Conservation (phyloP, 371 early-diverging fungal genomes). For the Mucor mucedo region DNA sequence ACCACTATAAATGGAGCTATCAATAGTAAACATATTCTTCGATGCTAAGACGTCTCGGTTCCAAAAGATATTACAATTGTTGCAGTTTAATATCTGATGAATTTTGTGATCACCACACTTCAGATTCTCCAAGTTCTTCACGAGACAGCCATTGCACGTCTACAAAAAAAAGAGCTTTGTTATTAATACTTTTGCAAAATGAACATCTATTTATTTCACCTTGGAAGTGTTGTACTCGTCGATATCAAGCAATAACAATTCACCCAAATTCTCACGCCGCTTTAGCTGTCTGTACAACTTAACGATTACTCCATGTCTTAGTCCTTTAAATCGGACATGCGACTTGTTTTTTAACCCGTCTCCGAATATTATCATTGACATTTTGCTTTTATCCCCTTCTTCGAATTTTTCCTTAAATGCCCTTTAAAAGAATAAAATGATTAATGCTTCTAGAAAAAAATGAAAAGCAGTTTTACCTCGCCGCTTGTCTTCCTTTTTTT, state of each 20-base stretch:
- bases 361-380: conserved; percentile 1
- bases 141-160: background rate
- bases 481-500: background rate
- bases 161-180: background rate
- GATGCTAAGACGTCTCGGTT: background rate
- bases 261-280: background rate
- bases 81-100: background rate
- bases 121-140: background rate
- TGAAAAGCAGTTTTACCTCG: background rate
- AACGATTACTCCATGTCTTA: background rate
- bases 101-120: background rate
- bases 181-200: too few species aligned
- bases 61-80: background rate
- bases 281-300: background rate
- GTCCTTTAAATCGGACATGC: conserved; percentile 5
- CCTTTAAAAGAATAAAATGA: too few species aligned
- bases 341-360: background rate
- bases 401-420: background rate
- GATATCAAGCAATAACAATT: background rate
- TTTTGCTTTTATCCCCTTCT: background rate
- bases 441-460: too few species aligned
- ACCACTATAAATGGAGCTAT: background rate
- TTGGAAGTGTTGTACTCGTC: too few species aligned
- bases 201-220: too few species aligned
- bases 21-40: background rate